Base-by-base conservation (phyloP, 2,329 filamentous ascomycete genomes). In the Xylariaceae sp. region DNA sequence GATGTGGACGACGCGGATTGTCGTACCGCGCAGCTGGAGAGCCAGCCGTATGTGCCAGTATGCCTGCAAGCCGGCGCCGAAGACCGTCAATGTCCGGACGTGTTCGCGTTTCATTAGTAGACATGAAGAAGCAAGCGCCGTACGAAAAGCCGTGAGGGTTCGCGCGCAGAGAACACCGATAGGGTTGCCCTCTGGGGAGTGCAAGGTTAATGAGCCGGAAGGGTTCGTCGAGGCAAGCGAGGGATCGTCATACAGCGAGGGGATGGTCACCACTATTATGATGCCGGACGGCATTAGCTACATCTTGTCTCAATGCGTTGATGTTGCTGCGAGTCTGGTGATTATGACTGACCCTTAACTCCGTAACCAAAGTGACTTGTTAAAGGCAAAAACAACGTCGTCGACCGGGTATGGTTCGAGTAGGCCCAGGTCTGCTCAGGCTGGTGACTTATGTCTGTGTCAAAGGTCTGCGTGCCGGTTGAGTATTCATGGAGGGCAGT, bases 11-110 rank as follows among this genome's bases (percentile, higher is more conserved):
- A 87, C 83, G 63, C 86, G 85, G 62, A 96, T 86, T 18, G 89
- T 88, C 43, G 74, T 51, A 1, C 83, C 83, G 19, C 80, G 86
- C 47, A 94, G 78, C 59, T 92, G 78, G 10, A 97, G 78, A 0
- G 92, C 86, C 4, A 97, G 80, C 0, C 91, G 86, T 41, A 95
- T 83, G 68, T 96, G 92, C 92, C 92, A 97, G 74, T 92, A 95
- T 12, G 92, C 92, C 74, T 96, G 92, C 62, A 87, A 84, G 43
- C 92, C 92, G 32, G 87, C 86, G 21, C 92, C 92, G 68, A 96
- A 97, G 49, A 95, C 86, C 13, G 87, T 85, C 10, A 96, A 67
- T 13, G 85, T 89, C 66, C 86, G 85, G 40, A 95, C 86, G 26
- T 80, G 80, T 51, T 80, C 76, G 52, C 92, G 88, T 36, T 79